Evolutionary conservation across 106 monocot genomes (phyloP).

Genomic region (Acorus gramineus): DNA sequence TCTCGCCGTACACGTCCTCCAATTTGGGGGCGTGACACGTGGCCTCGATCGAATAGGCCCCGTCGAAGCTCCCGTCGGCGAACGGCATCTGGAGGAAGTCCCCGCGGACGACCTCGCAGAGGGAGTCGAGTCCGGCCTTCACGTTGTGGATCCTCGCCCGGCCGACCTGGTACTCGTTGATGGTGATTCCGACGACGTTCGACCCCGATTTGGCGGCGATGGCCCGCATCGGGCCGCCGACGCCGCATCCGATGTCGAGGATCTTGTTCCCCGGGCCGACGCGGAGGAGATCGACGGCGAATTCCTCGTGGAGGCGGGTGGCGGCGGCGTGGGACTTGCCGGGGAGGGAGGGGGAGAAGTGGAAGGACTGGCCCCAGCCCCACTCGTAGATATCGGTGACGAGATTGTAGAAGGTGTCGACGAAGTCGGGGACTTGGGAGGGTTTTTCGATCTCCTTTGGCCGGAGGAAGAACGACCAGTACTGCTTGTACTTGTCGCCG

Average conservation of each 20-base stretch:
- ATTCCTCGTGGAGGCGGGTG: slow-evolving; percentile 64
- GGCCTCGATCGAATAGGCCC: slow-evolving; percentile 91
- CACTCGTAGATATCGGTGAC: slow-evolving; percentile 78
- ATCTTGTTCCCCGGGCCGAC: slow-evolving; percentile 32
- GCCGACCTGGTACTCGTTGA: slow-evolving; percentile 79
- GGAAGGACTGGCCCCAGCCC: slow-evolving; percentile 83
- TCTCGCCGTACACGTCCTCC: slow-evolving; percentile 75
- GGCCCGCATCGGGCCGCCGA: slow-evolving; percentile 77
- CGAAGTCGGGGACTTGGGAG: slow-evolving; percentile 56
- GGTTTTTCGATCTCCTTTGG: slow-evolving; percentile 43
- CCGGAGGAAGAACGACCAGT: slow-evolving; percentile 74
- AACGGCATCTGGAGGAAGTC: slow-evolving; percentile 91
- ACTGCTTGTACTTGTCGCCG: slow-evolving; percentile 63
- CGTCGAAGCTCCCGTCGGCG: slow-evolving; percentile 49
- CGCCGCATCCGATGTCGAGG: slow-evolving; percentile 66
- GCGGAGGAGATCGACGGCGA: slow-evolving; percentile 46
- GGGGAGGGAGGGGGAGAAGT: slow-evolving; percentile 60
- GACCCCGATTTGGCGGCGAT: slow-evolving; percentile 52
- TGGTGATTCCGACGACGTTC: slow-evolving; percentile 65
- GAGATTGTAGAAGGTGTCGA: slow-evolving; percentile 84
- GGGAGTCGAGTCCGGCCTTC: slow-evolving; percentile 63
- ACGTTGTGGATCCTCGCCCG: slow-evolving; percentile 71
- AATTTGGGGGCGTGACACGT: slow-evolving; percentile 80
- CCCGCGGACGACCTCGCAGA: slow-evolving; percentile 77
- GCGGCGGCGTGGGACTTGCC: slow-evolving; percentile 48